Percentiles rank a stretch among this genome's conserved stretches.
Evolutionary conservation across 495 filamentous ascomycete species (phyloP).

Genomic region (Hamigera avellanea): DNA sequence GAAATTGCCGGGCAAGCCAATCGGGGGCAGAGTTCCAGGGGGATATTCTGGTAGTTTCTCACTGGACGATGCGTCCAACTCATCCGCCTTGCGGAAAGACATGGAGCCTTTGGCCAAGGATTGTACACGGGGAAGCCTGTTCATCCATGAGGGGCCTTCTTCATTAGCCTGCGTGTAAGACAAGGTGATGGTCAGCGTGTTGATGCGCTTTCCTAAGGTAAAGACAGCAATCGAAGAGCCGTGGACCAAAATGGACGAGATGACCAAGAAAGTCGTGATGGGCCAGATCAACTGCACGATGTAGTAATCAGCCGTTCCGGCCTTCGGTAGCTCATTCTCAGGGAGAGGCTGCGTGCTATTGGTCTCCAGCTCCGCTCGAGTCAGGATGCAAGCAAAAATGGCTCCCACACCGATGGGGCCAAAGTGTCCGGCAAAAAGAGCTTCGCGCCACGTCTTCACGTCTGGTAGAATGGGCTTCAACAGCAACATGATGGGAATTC

Average conservation of each 20-base stretch:
- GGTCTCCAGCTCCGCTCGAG: slow-evolving; percentile 76
- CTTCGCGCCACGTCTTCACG: slow-evolving; percentile 97
- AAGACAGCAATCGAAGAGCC: slow-evolving; percentile 98
- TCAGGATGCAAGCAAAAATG: slow-evolving; percentile 88
- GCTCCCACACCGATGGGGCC: slow-evolving; percentile 97
- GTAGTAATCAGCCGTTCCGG: slow-evolving; percentile 44
- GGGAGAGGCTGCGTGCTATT: slow-evolving; percentile 61
- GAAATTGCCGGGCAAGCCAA: slow-evolving; percentile 67
- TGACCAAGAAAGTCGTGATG: slow-evolving; percentile 87
- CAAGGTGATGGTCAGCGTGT: slow-evolving; percentile 88
- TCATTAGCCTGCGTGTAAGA: slow-evolving; percentile 88
- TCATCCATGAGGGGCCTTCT: slow-evolving; percentile 90
- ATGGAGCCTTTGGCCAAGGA: slow-evolving; percentile 75
- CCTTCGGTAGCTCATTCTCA: slow-evolving; percentile 43
- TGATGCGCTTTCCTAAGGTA: slow-evolving; percentile 95
- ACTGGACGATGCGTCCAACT: slow-evolving; percentile 38
- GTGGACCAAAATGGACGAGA: slow-evolving; percentile 89
- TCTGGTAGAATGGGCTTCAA: slow-evolving; percentile 93
- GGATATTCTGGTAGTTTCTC: slow-evolving; percentile 58
- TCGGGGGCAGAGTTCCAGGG: slow-evolving; percentile 69
- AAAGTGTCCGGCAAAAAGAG: slow-evolving; percentile 95
- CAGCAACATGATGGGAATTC: slow-evolving; percentile 89
- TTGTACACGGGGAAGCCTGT: slow-evolving; percentile 75
- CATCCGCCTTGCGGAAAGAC: slow-evolving; percentile 57
- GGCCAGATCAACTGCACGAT: slow-evolving; percentile 87